Evolutionary conservation across 768 basidiomycete genomes (phyloP), one percentile per base, ranked within the genome.

Genomic region (Lentinula aciculospora): DNA sequence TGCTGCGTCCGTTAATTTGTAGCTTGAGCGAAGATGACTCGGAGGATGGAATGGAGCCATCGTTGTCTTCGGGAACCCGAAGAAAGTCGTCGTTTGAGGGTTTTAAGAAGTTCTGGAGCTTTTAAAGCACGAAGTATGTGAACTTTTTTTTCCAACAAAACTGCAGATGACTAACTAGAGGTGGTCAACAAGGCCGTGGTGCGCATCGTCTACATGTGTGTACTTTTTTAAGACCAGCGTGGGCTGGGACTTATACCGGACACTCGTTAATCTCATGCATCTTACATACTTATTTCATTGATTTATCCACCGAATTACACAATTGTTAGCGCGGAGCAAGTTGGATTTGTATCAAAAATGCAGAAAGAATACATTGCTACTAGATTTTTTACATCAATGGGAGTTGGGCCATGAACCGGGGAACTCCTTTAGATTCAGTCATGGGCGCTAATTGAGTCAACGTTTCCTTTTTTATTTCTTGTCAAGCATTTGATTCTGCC

Each of bases 1-100:
- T 56, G 40, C 42, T 56, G 25, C 54, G 54, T 44, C 54, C 54
- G 15, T 9, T 53, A 23, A 9, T 44, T 8, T 53, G 51, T 36
- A 53, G 34, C 25, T 39, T 21, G 36, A 53, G 21, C 36, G 51
- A 53, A 19, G 36, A 19, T 17, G 36, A 39, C 7, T 25, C 42
- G 21, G 51, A 23, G 1, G 19, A 10, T 15, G 31, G 31, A 40
- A 5, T 27, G 51, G 34, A 53, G 31, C 6, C 49, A 1, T 6
- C 3, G 28, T 19, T 3, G 13, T 25, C 36, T 28, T 25, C 25
- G 13, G 21, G 25, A n/a, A 23, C n/a, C 12, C 36, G 23, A 13
- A 36, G 34, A 4, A 53, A 53, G 19, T 53, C 51, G 4, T 53
- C 51, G 13, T 9, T 53, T 23, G 12, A n/a, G 23, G 23, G 19